Evolutionary conservation across 2,329 filamentous ascomycete genomes (phyloP).

Genomic region (Colletotrichum cuscutae): DNA sequence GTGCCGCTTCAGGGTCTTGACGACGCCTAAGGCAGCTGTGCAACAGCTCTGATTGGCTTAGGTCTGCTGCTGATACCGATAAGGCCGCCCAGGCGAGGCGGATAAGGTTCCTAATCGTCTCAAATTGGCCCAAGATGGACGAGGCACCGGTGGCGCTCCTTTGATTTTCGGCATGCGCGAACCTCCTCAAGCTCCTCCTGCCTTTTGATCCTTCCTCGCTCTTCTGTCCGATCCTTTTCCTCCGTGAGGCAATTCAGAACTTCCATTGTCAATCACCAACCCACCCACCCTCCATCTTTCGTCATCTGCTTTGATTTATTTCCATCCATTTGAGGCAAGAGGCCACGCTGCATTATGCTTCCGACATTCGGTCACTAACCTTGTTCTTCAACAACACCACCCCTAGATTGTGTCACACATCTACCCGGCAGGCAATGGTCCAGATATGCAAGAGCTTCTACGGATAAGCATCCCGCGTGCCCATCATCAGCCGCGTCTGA

Average conservation of each 20-base stretch:
- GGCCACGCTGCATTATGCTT: background rate
- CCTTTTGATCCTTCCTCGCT: slow-evolving; percentile 10
- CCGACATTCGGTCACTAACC: background rate
- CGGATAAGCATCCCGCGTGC: background rate
- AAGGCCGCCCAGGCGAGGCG: slow-evolving; percentile 2
- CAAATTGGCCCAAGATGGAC: background rate
- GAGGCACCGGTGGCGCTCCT: background rate
- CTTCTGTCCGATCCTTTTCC: background rate
- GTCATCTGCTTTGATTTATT: too few species aligned
- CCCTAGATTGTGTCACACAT: too few species aligned
- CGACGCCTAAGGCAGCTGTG: background rate
- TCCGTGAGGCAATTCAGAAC: background rate
- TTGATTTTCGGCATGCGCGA: background rate
- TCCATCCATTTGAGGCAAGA: too few species aligned
- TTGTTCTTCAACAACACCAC: background rate
- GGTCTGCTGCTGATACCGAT: background rate
- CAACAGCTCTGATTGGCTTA: background rate
- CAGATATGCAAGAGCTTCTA: background rate
- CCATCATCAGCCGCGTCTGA: background rate
- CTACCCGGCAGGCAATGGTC: background rate
- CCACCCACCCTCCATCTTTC: too few species aligned
- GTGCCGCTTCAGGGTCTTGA: background rate
- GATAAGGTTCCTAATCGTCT: slow-evolving; percentile 13
- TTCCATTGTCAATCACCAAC: background rate
- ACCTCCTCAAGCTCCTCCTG: background rate